Base-by-base conservation (phyloP, 495 filamentous ascomycete species). In the Cetradonia linearis region DNA sequence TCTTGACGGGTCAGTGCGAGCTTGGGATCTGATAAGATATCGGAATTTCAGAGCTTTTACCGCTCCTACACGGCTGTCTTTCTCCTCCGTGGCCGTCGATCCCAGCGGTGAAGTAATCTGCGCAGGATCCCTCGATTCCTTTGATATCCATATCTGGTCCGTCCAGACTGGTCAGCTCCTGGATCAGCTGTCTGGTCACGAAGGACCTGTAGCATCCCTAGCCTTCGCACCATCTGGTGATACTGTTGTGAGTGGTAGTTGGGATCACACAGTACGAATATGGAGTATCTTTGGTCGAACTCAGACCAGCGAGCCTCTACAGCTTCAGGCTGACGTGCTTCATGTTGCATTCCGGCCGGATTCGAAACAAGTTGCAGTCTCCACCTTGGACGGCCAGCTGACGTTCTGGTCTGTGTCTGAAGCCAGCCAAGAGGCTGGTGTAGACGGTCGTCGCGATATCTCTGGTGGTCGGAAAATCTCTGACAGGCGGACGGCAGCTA, bases 21-120 rank as follows among this genome's bases (percentile, higher is more conserved):
- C 94, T 1, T 98, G 94, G 92, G 93, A 98, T 80, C 72, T 98
- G 38, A 89, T 96, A 61, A 80, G 93, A 57, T 98, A 96, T 72
- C 83, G 93, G 66, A 97, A 97, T 71, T 98, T 98, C 76, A 79
- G 91, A 65, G 96, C 93, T 0, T 97, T 98, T 66, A 96, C 92
- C 27, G 91, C 94, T 4, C 88, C 94, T 31, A 89, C 88, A 49
- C 80, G 92, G 47, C 72, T 98, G 16, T 92, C 90, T 6, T 98
- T 98, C 71, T 90, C 90, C 6, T 94, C 85, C 59, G 75, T 98
- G 59, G 90, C 93, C 13, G 91, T 97, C n/a, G 94, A 98, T 66
- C 93, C 93, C 5, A 92, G 87, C 64, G 92, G 92, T 56, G 93
- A 98, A 69, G 85, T 98, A 10, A 84, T 98, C 37, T 96, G 92